Percentiles rank a stretch among this genome's conserved stretches.
Evolutionary conservation across 148 eudicot genomes (phyloP).

Genomic region (Rhododendron henanense): DNA sequence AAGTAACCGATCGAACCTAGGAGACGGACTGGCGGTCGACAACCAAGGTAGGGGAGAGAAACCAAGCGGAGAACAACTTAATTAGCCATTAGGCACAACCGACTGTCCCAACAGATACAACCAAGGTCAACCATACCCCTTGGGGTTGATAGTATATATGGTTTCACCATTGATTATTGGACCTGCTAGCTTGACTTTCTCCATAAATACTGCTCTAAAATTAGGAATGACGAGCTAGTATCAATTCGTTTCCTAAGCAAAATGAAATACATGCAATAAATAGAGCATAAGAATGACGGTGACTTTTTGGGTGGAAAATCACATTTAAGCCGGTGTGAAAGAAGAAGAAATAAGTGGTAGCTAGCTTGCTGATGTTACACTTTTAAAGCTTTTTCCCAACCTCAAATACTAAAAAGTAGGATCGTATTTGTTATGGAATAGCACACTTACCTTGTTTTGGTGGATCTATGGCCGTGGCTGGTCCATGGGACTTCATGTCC

Average conservation of each 20-base stretch:
- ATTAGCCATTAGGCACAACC: too few relatives aligned
- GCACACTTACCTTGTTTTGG: not conserved
- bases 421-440: not conserved
- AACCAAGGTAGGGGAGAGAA: too few relatives aligned
- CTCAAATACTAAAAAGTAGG: not conserved
- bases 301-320: not conserved
- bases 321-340: not conserved
- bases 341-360: too few relatives aligned
- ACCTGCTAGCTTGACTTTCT: too few relatives aligned
- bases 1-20: too few relatives aligned
- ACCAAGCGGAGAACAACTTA: too few relatives aligned
- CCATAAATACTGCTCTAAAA: not conserved
- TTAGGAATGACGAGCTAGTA: not conserved
- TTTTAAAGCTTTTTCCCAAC: not conserved
- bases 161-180: too few relatives aligned
- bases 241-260: not conserved
- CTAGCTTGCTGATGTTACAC: not conserved
- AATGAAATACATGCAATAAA: too few relatives aligned
- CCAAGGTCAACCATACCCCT: too few relatives aligned
- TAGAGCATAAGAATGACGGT: not conserved
- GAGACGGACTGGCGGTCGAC: too few relatives aligned
- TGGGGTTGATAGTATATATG: too few relatives aligned
- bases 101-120: too few relatives aligned
- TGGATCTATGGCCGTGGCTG: not conserved
- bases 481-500: not conserved